phyloP scores from a whole-genome alignment of 2,329 filamentous ascomycete species.

The Teratosphaeria destructans region DNA sequence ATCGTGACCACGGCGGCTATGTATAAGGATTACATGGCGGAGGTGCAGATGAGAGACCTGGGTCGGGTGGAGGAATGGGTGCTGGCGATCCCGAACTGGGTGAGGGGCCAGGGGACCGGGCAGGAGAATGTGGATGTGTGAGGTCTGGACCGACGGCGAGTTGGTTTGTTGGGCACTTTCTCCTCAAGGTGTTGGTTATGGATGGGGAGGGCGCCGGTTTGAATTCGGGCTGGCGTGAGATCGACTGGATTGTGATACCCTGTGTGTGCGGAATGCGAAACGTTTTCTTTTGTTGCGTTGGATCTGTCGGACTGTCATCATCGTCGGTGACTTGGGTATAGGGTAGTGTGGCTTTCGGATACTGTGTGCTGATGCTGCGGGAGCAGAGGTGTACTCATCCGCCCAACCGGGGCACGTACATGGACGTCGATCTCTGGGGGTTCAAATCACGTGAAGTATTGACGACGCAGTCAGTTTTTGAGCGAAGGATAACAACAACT shows the following conservation, averaged over 20 bases:
- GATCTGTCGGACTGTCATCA: neutral
- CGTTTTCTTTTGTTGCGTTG: neutral
- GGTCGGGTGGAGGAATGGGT: slow-evolving; percentile 18
- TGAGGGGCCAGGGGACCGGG: slow-evolving; percentile 3
- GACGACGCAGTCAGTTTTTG: neutral
- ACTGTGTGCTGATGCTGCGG: neutral
- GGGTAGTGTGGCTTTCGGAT: neutral
- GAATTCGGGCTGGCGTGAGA: neutral
- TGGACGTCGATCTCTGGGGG: neutral
- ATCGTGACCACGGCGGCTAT: slow-evolving; percentile 21
- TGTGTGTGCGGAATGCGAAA: neutral
- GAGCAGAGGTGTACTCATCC: neutral
- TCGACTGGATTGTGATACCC: neutral
- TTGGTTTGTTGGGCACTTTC: neutral
- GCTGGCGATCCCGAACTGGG: slow-evolving; percentile 15
- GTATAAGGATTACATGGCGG: slow-evolving; percentile 9
- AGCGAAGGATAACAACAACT: too few species aligned
- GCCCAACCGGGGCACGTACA: neutral
- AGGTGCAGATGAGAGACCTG: slow-evolving; percentile 1
- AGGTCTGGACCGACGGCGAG: neutral
- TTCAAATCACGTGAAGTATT: too few species aligned
- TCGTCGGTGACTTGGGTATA: neutral
- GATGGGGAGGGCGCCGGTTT: neutral
- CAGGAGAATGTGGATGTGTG: slow-evolving; percentile 7
- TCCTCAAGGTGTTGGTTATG: neutral